Evolutionary conservation across 192 early-diverging fungal species (phyloP).

Genomic region (Coemansia sp.): DNA sequence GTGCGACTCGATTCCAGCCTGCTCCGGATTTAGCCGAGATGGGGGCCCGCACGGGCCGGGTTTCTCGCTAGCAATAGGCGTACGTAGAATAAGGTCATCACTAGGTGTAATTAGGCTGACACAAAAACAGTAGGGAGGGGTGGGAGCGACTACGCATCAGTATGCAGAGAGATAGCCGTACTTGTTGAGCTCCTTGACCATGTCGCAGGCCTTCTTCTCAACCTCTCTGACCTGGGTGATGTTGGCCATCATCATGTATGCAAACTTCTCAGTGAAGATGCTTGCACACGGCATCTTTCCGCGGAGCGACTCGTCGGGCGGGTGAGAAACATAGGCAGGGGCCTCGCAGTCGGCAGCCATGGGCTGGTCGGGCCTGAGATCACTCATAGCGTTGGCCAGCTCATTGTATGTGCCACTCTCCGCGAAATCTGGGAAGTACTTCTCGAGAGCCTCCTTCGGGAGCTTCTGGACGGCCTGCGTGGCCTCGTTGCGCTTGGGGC

Average conservation of each 20-base stretch:
- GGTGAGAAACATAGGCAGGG: conserved; percentile 3
- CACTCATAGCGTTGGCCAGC: conserved; percentile 29
- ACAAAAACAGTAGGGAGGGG: too few species aligned
- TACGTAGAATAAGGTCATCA: too few species aligned
- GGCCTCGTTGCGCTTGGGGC: conserved; percentile 6
- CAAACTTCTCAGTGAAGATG: conserved; percentile 21
- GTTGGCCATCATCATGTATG: conserved; percentile 36
- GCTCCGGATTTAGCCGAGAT: too few species aligned
- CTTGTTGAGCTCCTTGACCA: conserved; percentile 31
- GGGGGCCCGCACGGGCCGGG: too few species aligned
- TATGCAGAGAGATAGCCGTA: conserved; percentile 42
- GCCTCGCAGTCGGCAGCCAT: conserved; percentile 22
- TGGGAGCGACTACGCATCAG: too few species aligned
- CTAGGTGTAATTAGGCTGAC: too few species aligned
- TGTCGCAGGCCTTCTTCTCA: conserved; percentile 12
- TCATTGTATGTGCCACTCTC: conserved; percentile 10
- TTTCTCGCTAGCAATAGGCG: too few species aligned
- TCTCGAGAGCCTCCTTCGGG: conserved; percentile 13
- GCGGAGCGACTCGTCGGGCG: conserved; percentile 29
- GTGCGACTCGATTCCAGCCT: too few species aligned
- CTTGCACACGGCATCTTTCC: conserved; percentile 27
- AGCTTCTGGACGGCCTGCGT: conserved; percentile 29
- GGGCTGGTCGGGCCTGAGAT: conserved; percentile 13
- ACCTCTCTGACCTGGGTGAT: conserved; percentile 15
- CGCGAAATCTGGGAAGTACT: conserved; percentile 36